phyloP scores from a whole-genome alignment of 306 rosid genomes.

The Castanea crenata region DNA sequence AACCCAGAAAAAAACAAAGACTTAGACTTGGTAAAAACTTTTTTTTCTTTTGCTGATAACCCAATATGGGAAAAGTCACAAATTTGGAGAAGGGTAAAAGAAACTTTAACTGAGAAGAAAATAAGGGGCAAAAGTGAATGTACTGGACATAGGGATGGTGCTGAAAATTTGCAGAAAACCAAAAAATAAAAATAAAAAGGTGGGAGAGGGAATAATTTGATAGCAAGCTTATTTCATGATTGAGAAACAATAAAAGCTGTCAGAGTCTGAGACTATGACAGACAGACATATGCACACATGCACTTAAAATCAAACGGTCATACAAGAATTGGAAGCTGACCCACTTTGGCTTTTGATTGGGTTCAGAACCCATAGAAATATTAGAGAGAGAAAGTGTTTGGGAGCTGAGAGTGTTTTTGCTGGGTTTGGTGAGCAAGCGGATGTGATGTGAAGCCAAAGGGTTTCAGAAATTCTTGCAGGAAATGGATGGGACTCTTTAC shows the following conservation, averaged over 20 bases:
- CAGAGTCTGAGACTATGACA: constrained; percentile 45
- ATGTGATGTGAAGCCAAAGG: neutral
- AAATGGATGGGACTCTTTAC: constrained; percentile 22
- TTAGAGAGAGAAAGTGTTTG: neutral
- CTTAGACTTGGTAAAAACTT: neutral
- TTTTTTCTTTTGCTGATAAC: no score
- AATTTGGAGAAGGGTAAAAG: constrained; percentile 14
- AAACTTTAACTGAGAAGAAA: constrained; percentile 2
- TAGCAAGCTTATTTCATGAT: constrained; percentile 41
- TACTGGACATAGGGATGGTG: constrained; percentile 25
- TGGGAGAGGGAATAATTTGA: constrained; percentile 33
- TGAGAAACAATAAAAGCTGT: constrained; percentile 48
- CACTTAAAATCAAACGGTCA: constrained; percentile 21
- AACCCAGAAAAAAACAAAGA: constrained; percentile 34
- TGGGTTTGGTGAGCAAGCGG: neutral
- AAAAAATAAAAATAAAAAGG: neutral
- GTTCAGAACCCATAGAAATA: neutral
- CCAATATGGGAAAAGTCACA: constrained; percentile 14
- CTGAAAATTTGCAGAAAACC: constrained; percentile 12
- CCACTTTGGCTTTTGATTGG: constrained; percentile 26
- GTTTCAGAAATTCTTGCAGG: constrained; percentile 9
- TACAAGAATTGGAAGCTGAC: constrained; percentile 28
- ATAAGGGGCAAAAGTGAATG: neutral
- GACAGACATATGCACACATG: constrained; percentile 51
- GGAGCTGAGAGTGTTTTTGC: neutral